Percentiles rank a stretch among this genome's conserved stretches.
These are phyloP conservation scores for Aspergillus conjunctus DNA, from an alignment of 495 filamentous ascomycete genomes.

Conservation along the genomic window DNA sequence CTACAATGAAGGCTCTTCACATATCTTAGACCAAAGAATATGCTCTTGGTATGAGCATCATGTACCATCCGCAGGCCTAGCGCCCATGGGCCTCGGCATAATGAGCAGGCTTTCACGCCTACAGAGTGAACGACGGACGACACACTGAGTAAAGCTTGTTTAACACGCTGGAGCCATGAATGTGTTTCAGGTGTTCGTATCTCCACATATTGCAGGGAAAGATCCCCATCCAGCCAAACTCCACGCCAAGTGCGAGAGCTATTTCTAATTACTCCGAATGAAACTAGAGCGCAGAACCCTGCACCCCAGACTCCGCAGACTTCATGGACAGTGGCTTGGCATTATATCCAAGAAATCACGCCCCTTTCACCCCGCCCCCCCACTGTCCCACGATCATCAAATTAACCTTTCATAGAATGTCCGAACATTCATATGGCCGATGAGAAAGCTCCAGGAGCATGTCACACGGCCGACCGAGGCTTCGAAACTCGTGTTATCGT, in stretches of 20 bases:
- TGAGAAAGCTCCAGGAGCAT: neutral
- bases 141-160: neutral
- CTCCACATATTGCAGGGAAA: neutral
- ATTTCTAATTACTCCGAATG: too few relatives aligned
- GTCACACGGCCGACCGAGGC: neutral
- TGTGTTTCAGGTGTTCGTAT: neutral
- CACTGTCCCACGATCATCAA: neutral
- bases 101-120: neutral
- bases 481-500: neutral
- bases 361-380: neutral
- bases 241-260: neutral
- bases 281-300: neutral
- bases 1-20: neutral
- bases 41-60: neutral
- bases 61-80: neutral
- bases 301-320: neutral
- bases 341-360: neutral
- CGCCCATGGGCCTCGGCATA: neutral
- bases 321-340: neutral
- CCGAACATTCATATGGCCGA: neutral
- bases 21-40: neutral
- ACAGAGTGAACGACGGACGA: neutral
- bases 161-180: neutral
- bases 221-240: neutral
- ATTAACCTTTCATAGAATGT: neutral